Base-by-base conservation (phyloP, 2,329 filamentous ascomycete species). In the Helicocarpus griseus region DNA sequence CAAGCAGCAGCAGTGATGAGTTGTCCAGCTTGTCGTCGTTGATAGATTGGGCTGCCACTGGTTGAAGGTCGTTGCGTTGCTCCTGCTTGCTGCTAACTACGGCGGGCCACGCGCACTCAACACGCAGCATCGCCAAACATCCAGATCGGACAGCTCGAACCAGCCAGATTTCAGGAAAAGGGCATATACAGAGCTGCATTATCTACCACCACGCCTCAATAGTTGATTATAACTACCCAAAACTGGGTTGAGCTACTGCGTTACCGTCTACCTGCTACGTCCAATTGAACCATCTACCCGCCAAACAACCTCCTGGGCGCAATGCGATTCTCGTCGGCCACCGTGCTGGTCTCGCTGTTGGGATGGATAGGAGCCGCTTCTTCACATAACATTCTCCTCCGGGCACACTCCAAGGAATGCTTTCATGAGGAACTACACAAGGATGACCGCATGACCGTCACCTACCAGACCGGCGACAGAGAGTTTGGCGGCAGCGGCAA, bases 371-470 rank as follows among this genome's bases (percentile, higher is more conserved):
- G 81, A 61, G 77, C 83, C 59, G 78, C 80, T 56, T 69, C 81
- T 59, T 89, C 88, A 62, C 93, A 98, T 81, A 97, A 94, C 77
- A 97, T 98, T 72, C 88, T 93, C 70, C 83, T 98, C 65, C 85
- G 85, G 57, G 86, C 90, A 61, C 89, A 98, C 73, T 87, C 89
- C 65, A 82, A 89, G 73, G 93, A 98, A 77, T 98, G 93, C 77
- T 98, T 97, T 79, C 87, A 95, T 77, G 93, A 98, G 76, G 73
- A 77, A 62, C 82, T 98, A 54, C 91, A 95, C 76, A 82, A 80
- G 69, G 93, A 95, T 71, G 93, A 98, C 76, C 87, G 86, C 72
- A 98, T 98, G 93, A 96, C 89, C 7, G 90, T 98, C 54, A 95
- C 90, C 28, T 98, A 94, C 78, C 93, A 97, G 75, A 91, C 97